Evolutionary conservation across 805 yeast genomes (phyloP), one percentile per base, ranked within the genome.

Genomic region (Candida tallmaniae): DNA sequence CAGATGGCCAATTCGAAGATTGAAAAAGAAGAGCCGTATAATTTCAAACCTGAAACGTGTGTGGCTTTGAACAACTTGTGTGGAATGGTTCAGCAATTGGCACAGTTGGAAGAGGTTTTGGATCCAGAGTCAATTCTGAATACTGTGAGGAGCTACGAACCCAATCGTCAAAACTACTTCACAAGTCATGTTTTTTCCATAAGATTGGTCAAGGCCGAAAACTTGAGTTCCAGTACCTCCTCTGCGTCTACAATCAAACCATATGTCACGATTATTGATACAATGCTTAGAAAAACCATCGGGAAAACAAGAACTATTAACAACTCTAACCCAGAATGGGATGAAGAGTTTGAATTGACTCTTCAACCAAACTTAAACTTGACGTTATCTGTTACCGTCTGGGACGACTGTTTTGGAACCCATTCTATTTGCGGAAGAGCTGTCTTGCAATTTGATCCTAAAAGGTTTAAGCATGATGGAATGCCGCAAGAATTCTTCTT

Each of bases 321-420:
- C 20, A 74, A 79, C 4, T 60, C 73, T 22, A 77, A 78, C 46
- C 96, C 97, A 0, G 74, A 72, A 11, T 90, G 94, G 94, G 84
- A 85, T 48, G 96, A 89, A 60, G 84, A 83, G 37, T 85, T 87
- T 52, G 95, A 87, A 53, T 39, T 65, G 6, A 60, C 63, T 4
- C 33, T 65, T 10, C 53, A 57, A 11, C 66, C 70, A 0, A 57
- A 65, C 15, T 56, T 70, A 2, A 51, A 72, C 2, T 59, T 70
- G 23, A 65, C 75, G 18, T 44, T 83, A 2, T 70, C 77, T 2
- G 73, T 77, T 2, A 78, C 81, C 2, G 73, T 84, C 0, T 85
- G 95, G 94, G 81, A 80, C 47, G 81, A 76, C 27, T 61, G 56
- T 26, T 44, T 74, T 7, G 65, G 76, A 2, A 68, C 74, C 6